Percentiles rank a stretch among this genome's conserved stretches.
Evolutionary conservation across 306 rosid genomes (phyloP).

Genomic region (Quercus alba): DNA sequence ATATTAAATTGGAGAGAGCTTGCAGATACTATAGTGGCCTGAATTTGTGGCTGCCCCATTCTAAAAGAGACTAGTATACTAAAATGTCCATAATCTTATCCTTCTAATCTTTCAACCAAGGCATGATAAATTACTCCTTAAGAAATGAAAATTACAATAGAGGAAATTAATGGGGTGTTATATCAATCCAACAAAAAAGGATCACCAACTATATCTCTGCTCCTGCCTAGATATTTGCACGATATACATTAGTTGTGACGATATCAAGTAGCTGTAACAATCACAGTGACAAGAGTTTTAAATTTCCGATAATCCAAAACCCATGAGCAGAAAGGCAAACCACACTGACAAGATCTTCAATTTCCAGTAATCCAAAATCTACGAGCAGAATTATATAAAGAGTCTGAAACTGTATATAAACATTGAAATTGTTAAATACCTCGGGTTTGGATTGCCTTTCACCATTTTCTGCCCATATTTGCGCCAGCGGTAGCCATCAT

Average conservation of each 20-base stretch:
- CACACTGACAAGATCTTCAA: background rate
- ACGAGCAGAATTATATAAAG: background rate
- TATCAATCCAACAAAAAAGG: too few species aligned
- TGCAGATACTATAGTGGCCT: too few species aligned
- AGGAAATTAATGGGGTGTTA: background rate
- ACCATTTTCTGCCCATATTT: conserved; percentile 93
- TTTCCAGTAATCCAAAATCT: background rate
- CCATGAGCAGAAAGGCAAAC: too few species aligned
- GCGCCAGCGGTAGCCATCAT: conserved; percentile 94
- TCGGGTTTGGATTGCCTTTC: conserved; percentile 81
- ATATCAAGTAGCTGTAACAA: background rate
- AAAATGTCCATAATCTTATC: background rate
- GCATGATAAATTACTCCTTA: background rate
- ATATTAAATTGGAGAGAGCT: too few species aligned
- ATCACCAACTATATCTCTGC: too few species aligned
- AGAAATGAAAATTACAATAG: background rate
- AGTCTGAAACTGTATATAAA: background rate
- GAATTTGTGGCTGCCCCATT: too few species aligned
- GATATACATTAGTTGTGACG: background rate
- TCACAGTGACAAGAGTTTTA: background rate
- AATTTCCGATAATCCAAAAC: too few species aligned
- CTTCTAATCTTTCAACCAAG: background rate
- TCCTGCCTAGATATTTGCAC: too few species aligned
- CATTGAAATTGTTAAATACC: conserved; percentile 47
- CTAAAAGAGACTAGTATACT: too few species aligned